Evolutionary conservation across 805 yeast species (phyloP), one percentile per base, ranked within the genome.

Genomic region (Candida quercuum): DNA sequence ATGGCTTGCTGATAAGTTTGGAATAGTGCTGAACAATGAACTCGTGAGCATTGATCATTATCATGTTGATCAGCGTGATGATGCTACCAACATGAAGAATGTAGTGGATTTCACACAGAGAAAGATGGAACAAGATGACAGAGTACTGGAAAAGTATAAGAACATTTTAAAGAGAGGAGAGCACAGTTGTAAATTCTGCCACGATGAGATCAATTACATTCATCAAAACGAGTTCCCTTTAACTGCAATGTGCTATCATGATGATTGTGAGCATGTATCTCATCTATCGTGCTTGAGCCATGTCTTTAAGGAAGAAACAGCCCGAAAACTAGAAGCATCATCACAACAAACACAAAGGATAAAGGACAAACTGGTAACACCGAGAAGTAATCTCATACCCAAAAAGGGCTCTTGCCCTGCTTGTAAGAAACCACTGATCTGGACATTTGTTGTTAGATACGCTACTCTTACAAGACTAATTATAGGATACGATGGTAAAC

Each of bases 251-350:
- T 71, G 76, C 28, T 45, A 52, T 24, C 46, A 54, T 25, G 39
- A 41, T 2, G 35, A 37, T 3, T 72, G 77, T 43, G 38, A 48
- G 2, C 45, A 45, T 16, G 43, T 59, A 2, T 48, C 58, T 7
- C 77, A 73, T 49, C 45, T 73, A 24, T 21, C 48, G 1, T 73
- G 78, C 44, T 38, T 69, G 6, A 63, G 65, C n/a, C 37, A 45
- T 3, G 35, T 36, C 3, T 54, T 52, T 24, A 21, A 21, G 14
- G 35, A n/a, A n/a, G n/a, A 37, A 13, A 35, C 36, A 16, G 23
- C 24, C 4, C 13, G 8, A 8, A 24, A 29, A 3, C 18, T n/a
- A 13, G 4, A 8, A 28, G 4, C 18, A 10, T 7, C 22, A 10
- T 28, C 31, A 17, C 31, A 28, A 14, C 5, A 6, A 17, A 27